Base-by-base conservation (phyloP, 2,329 filamentous ascomycete species). In the Ophiostoma quercus region DNA sequence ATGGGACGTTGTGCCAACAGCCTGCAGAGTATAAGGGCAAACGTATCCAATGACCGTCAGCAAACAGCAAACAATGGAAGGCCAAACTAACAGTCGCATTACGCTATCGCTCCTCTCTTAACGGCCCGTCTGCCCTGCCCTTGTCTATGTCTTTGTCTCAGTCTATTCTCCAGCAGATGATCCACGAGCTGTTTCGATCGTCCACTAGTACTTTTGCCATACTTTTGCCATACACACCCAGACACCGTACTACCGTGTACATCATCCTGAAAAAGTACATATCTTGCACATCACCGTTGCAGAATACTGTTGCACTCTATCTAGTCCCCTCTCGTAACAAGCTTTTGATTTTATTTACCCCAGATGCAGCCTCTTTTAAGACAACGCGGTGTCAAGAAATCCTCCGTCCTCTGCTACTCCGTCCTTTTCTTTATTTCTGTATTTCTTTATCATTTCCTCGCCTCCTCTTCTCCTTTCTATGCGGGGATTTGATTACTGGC, bases 101-200 rank as follows among this genome's bases (percentile, higher is more conserved):
- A 57, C n/a, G 51, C 16, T 57, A n/a, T 12, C n/a, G 3, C 51
- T 25, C 14, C 12, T 32, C 11, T 60, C 25, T 7, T 62, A 62
- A 62, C 57, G 57, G 51, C n/a, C 57, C 57, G 57, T 62, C 51
- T 57, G n/a, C n/a, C 51, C 51, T 51, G 51, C 25, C 43, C 43
- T 57, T 29, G 51, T 41, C 51, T 25, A 4, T 47, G 16, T 47
- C 43, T 19, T 19, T 47, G 43, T 57, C 22, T 57, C 51, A 12
- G 51, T 11, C 51, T 25, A 29, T 22, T 57, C 51, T 57, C 11
- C 22, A 14, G 43, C 16, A n/a, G 19, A 47, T 47, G 51, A 57
- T 14, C 22, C 51, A 25, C 51, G 22, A 57, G n/a, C 51, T 29
- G 51, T 57, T 57, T 57, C 51, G 51, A 57, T 57, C 51, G 9